A percentile compares a stretch with the other conserved stretches of the same genome.
Evolutionary conservation across 2,329 filamentous ascomycete genomes (phyloP).

Genomic region (Arthrobotrys conoides): DNA sequence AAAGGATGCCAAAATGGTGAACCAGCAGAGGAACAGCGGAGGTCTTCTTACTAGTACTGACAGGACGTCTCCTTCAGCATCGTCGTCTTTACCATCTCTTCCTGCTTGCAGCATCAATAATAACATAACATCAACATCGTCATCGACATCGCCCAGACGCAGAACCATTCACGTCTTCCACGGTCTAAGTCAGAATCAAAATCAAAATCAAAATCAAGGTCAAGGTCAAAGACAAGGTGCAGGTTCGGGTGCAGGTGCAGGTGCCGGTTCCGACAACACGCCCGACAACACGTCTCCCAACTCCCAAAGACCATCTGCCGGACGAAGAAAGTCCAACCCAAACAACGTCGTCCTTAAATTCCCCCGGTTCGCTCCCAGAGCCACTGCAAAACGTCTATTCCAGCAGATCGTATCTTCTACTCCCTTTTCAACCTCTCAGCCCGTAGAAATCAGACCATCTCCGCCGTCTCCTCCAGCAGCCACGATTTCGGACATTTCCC

Average conservation of each 20-base stretch:
- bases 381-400: conserved; percentile 63
- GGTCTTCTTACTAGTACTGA: conserved; percentile 47
- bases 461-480: conserved; percentile 27
- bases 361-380: conserved; percentile 53
- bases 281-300: conserved; percentile 38
- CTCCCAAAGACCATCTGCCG: conserved; percentile 36
- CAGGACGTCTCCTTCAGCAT: conserved; percentile 36
- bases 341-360: conserved; percentile 52
- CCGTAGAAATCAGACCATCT: conserved; percentile 55
- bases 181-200: background rate
- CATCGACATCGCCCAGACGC: conserved; percentile 24
- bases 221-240: too few species aligned
- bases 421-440: conserved; percentile 51
- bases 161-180: conserved; percentile 43
- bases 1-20: conserved; percentile 56
- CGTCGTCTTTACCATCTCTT: conserved; percentile 18
- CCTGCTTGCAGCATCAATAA: conserved; percentile 2
- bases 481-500: too few species aligned
- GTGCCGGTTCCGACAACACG: background rate
- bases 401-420: conserved; percentile 63
- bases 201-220: too few species aligned
- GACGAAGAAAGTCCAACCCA: conserved; percentile 48
- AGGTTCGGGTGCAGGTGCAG: too few species aligned
- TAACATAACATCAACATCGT: background rate
- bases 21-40: conserved; percentile 47